These are phyloP conservation scores for Eimeria tenella DNA, from an alignment of 169 alveolate genomes.

Conservation along the genomic window DNA sequence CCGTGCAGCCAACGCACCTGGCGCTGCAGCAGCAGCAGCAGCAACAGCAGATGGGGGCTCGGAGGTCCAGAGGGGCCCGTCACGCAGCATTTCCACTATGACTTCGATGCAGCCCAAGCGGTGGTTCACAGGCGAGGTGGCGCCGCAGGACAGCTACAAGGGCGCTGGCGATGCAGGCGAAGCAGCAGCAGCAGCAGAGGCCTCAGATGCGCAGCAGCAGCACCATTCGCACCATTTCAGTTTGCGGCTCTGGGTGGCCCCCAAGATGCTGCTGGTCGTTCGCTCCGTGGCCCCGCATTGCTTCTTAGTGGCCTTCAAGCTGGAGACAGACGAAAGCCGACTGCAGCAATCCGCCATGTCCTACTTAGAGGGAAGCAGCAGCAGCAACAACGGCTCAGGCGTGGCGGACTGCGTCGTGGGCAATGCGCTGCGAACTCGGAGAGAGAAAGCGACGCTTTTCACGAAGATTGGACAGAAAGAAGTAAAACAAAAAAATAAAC, in stretches of 20 bases:
- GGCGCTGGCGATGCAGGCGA: background rate
- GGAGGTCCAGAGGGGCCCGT: background rate
- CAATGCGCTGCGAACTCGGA: slow-evolving; percentile 15
- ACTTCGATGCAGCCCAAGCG: slow-evolving; percentile 34
- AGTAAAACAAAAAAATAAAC: background rate
- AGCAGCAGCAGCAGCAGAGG: slow-evolving; percentile 30
- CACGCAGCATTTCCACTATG: background rate
- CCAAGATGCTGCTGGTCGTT: slow-evolving; percentile 71
- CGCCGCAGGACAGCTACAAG: background rate
- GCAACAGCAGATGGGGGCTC: background rate
- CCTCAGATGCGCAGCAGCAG: slow-evolving; percentile 5
- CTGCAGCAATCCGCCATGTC: slow-evolving; percentile 7
- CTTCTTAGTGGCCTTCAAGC: slow-evolving; percentile 58
- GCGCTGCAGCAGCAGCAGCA: background rate
- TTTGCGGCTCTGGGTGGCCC: slow-evolving; percentile 58
- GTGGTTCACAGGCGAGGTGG: slow-evolving; percentile 36
- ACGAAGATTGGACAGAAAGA: slow-evolving; percentile 11
- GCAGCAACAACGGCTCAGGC: background rate
- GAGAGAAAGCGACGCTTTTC: background rate
- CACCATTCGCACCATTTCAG: slow-evolving; percentile 3
- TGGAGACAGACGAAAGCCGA: slow-evolving; percentile 52
- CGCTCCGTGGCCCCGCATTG: slow-evolving; percentile 38
- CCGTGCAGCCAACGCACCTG: background rate
- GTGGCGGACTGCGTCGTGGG: slow-evolving; percentile 60
- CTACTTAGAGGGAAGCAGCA: slow-evolving; percentile 12